phyloP scores from a whole-genome alignment of 139 green algal genomes.

The Chlamydomonas incerta region DNA sequence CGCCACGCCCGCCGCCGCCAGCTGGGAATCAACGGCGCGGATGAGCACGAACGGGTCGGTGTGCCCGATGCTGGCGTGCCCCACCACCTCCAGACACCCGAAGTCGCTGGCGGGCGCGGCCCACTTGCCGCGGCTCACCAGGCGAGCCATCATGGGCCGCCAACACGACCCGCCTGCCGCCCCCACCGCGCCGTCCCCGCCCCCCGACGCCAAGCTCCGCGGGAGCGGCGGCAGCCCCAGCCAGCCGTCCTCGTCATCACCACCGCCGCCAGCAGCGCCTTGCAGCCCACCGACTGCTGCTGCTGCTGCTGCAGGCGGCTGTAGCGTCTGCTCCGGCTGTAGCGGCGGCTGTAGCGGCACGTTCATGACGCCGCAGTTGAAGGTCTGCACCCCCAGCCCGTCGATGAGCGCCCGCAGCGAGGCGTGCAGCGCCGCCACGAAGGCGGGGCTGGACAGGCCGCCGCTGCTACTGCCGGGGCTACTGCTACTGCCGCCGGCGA shows the following conservation, averaged over 20 bases:
- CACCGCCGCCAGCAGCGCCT: too few species aligned
- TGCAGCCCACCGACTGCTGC: background rate
- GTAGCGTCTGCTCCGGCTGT: background rate
- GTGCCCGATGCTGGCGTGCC: constrained; percentile 81
- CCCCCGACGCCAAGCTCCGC: background rate
- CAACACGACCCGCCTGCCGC: background rate
- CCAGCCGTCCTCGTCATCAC: background rate
- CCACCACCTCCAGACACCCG: constrained; percentile 87
- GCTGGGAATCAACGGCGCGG: constrained; percentile 43
- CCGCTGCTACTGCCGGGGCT: background rate
- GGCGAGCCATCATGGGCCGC: constrained; percentile 62
- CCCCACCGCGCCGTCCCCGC: background rate
- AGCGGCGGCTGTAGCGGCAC: constrained; percentile 13
- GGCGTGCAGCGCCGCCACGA: constrained; percentile 66
- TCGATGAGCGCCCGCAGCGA: constrained; percentile 81
- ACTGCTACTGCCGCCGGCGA: background rate
- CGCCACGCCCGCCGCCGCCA: background rate
- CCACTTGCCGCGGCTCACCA: constrained; percentile 77
- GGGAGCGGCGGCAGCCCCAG: background rate
- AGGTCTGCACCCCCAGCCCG: constrained; percentile 70
- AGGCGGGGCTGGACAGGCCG: constrained; percentile 58
- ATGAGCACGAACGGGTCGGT: constrained; percentile 79
- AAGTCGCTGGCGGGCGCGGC: constrained; percentile 77
- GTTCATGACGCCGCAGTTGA: constrained; percentile 80
- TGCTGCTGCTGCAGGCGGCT: background rate